A percentile compares a stretch with the other conserved stretches of the same genome.
Evolutionary conservation across 2,329 filamentous ascomycete species (phyloP).

Genomic region (Sarocladium oryzae): DNA sequence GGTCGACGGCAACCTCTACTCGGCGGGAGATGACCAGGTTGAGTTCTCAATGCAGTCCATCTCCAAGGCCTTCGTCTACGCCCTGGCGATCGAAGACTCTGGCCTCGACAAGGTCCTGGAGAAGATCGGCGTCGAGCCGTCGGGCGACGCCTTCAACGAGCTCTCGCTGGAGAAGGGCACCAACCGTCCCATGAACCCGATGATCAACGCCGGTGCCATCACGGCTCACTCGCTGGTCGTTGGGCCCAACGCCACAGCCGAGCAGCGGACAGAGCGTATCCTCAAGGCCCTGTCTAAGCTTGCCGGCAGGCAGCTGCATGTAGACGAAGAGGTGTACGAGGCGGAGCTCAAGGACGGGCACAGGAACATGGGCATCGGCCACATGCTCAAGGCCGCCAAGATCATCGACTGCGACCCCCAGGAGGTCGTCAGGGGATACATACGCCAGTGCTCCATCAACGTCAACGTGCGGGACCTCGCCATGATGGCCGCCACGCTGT

Average conservation of each 20-base stretch:
- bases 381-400: conserved; percentile 34
- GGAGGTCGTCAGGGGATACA: conserved; percentile 31
- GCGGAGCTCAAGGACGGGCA: conserved; percentile 28
- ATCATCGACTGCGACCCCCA: conserved; percentile 28
- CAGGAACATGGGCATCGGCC: conserved; percentile 29
- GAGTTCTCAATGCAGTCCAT: conserved; percentile 37
- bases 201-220: conserved; percentile 30
- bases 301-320: conserved; percentile 27
- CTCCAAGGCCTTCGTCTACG: conserved; percentile 34
- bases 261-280: conserved; percentile 29
- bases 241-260: conserved; percentile 22
- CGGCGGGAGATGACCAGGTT: conserved; percentile 29
- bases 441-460: conserved; percentile 33
- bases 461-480: conserved; percentile 34
- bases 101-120: conserved; percentile 27
- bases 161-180: conserved; percentile 23
- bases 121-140: conserved; percentile 34
- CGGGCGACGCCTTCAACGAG: conserved; percentile 31
- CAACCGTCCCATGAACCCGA: conserved; percentile 28
- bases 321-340: conserved; percentile 32
- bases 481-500: conserved; percentile 32
- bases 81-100: conserved; percentile 31
- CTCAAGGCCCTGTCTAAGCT: conserved; percentile 26
- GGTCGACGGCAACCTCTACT: conserved; percentile 33
- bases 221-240: conserved; percentile 26